phyloP scores from a whole-genome alignment of 768 basidiomycete genomes.

The Infundibulicybe gibba region DNA sequence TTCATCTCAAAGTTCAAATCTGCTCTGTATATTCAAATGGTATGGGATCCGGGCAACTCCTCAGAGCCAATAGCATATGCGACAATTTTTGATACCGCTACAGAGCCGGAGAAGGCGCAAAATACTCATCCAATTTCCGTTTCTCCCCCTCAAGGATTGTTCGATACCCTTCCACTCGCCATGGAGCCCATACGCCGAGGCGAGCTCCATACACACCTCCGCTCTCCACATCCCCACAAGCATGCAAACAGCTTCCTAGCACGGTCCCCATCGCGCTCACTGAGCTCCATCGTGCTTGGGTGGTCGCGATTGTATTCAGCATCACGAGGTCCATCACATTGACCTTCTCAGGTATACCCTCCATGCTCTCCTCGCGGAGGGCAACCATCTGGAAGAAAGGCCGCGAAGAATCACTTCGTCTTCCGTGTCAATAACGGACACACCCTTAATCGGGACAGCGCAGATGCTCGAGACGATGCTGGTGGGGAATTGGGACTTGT shows the following conservation, averaged over 20 bases:
- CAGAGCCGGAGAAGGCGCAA: too few species aligned
- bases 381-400: slow-evolving; percentile 17
- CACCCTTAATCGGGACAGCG: slow-evolving; percentile 14
- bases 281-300: slow-evolving; percentile 19
- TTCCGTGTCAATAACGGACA: slow-evolving; percentile 15
- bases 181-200: slow-evolving; percentile 8
- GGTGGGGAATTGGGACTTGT: slow-evolving; percentile 11
- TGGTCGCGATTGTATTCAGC: slow-evolving; percentile 17
- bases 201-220: slow-evolving; percentile 13
- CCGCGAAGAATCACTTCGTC: slow-evolving; percentile 16
- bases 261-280: slow-evolving; percentile 9
- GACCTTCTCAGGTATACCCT: slow-evolving; percentile 1
- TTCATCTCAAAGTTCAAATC: too few species aligned
- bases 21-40: too few species aligned
- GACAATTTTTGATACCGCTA: too few species aligned
- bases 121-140: slow-evolving; percentile 2
- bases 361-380: slow-evolving; percentile 9
- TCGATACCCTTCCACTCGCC: slow-evolving; percentile 11
- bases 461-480: slow-evolving; percentile 17
- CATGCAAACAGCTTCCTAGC: slow-evolving; percentile 12
- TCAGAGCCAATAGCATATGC: too few species aligned
- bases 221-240: slow-evolving; percentile 14
- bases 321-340: slow-evolving; percentile 15
- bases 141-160: slow-evolving; percentile 5
- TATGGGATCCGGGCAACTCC: too few species aligned